Evolutionary conservation across 1,284 basidiomycete species (phyloP), one percentile per base, ranked within the genome.

Genomic region (Puccinia coronata): DNA sequence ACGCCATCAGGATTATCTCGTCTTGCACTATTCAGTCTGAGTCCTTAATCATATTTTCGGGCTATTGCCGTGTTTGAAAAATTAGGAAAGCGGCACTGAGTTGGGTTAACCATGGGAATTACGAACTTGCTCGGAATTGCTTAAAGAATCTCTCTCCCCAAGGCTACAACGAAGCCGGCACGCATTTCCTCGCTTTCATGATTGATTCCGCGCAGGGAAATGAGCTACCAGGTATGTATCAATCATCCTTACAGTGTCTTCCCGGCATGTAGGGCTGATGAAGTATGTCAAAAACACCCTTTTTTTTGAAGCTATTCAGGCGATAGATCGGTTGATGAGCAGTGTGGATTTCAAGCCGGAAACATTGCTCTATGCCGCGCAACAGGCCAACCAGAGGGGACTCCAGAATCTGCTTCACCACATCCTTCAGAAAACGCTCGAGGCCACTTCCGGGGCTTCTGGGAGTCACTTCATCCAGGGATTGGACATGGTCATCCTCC

Each of bases 311-410:
- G 78, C 78, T 53, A 72, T 80, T 23, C 47, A 72, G 43, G 47
- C 69, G 28, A 72, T 80, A 51, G 69, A 80, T 55, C 69, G 78
- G 73, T 65, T 81, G 61, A 81, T 81, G 43, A 53, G 34, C 47
- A 65, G 71, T 41, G 14, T 74, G n/a, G 80, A 81, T 81, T 81
- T 81, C 71, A 81, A 73, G 36, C 80, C 80, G n/a, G 57, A 73
- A 57, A 73, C 63, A 3, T 41, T 81, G 43, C 55, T 74, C 20
- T 81, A 65, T 57, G 80, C 80, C 9, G 80, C 80, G 18, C 57
- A 57, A 69, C 72, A 81, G 23, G 80, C 80, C n/a, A 63, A 69
- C 39, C 41, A 81, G 39, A 81, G 51, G 51, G 71, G 71, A 25
- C 57, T 81, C 18, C 55, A 81, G 39, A 61, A 75, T 8, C 31